Percentiles rank a stretch among this genome's conserved stretches.
These are phyloP conservation scores for Rhizopus arrhizus DNA, from an alignment of 371 early-diverging fungal genomes.

Conservation along the genomic window DNA sequence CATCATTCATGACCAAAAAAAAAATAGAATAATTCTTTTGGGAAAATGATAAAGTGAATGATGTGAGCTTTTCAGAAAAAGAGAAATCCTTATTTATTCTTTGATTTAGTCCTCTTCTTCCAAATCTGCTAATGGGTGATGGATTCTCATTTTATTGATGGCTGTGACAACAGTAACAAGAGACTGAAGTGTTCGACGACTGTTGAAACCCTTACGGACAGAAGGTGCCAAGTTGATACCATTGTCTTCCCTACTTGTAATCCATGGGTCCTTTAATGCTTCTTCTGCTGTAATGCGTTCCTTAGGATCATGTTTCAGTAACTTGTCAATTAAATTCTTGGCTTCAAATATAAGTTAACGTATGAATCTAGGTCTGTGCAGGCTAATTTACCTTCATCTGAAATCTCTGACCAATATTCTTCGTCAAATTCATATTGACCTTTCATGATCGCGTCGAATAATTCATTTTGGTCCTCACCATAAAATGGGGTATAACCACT, in stretches of 20 bases:
- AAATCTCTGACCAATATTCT: conserved; percentile 77
- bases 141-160: conserved; percentile 18
- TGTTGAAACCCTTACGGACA: conserved; percentile 38
- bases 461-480: conserved; percentile 62
- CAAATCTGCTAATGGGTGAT: conserved; percentile 7
- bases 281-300: conserved; percentile 70
- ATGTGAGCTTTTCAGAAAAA: too few relatives aligned
- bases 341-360: conserved; percentile 47
- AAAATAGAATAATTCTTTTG: too few relatives aligned
- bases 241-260: conserved; percentile 27
- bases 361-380: neutral
- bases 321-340: conserved; percentile 73
- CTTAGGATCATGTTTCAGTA: conserved; percentile 71
- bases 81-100: neutral
- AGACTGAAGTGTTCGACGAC: conserved; percentile 27
- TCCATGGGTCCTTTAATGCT: conserved; percentile 76
- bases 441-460: conserved; percentile 64
- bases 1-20: too few relatives aligned
- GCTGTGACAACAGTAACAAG: conserved; percentile 29
- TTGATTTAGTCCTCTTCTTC: neutral
- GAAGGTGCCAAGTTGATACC: conserved; percentile 33
- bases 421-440: conserved; percentile 73
- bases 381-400: conserved; percentile 53
- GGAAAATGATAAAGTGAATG: too few relatives aligned
- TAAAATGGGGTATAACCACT: conserved; percentile 90